Percentiles rank a stretch among this genome's conserved stretches.
Evolutionary conservation across 2,329 filamentous ascomycete genomes (phyloP).

Genomic region (Calonectria crousiana): DNA sequence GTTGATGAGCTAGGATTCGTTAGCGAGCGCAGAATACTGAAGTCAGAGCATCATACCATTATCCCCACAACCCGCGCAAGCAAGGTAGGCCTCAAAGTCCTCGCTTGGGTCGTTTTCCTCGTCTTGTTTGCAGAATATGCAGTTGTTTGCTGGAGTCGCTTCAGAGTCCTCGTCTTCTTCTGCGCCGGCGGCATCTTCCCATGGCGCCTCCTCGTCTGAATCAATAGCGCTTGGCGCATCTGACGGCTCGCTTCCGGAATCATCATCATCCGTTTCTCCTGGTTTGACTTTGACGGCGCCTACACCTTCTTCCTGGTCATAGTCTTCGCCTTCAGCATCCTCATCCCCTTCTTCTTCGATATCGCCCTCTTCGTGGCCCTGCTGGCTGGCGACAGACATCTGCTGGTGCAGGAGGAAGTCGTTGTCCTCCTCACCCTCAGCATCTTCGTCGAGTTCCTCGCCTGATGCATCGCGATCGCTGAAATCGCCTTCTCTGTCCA

Average conservation of each 20-base stretch:
- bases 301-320: slow-evolving; percentile 66
- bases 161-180: slow-evolving; percentile 71
- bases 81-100: slow-evolving; percentile 83
- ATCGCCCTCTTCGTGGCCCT: slow-evolving; percentile 30
- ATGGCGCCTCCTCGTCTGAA: slow-evolving; percentile 56
- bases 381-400: slow-evolving; percentile 24
- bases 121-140: slow-evolving; percentile 84
- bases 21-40: slow-evolving; percentile 45
- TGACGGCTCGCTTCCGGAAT: slow-evolving; percentile 56
- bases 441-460: slow-evolving; percentile 58
- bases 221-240: slow-evolving; percentile 63
- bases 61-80: slow-evolving; percentile 83
- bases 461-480: slow-evolving; percentile 56
- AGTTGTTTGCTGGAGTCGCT: slow-evolving; percentile 58
- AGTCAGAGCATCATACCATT: slow-evolving; percentile 73
- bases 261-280: slow-evolving; percentile 64
- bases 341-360: slow-evolving; percentile 49
- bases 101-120: slow-evolving; percentile 86
- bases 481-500: slow-evolving; percentile 50
- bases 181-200: slow-evolving; percentile 69
- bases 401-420: slow-evolving; percentile 45
- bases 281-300: slow-evolving; percentile 69
- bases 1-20: slow-evolving; percentile 81
- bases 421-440: slow-evolving; percentile 57
- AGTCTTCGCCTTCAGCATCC: slow-evolving; percentile 45